Evolutionary conservation across 495 filamentous ascomycete genomes (phyloP), one percentile per base, ranked within the genome.

Genomic region (Clavariopsis aquatica): DNA sequence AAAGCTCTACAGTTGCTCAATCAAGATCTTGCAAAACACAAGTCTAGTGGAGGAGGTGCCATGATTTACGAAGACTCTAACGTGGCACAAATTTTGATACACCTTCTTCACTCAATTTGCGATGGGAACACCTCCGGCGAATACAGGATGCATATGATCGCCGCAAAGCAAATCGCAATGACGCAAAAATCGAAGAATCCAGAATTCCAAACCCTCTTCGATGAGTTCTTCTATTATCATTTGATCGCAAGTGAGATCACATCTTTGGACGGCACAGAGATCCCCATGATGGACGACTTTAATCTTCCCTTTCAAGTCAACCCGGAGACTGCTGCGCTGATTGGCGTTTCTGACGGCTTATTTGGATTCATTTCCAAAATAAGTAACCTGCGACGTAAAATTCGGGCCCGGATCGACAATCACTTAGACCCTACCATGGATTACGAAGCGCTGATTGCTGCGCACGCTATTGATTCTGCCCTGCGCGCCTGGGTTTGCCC

Each of bases 191-290:
- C 71, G 1, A 56, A 51, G 12, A 71, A 72, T 46, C 61, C 63
- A 12, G 73, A 75, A 43, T 75, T 75, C 49, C 71, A 71, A 52
- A 85, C 86, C 64, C 96, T 96, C 72, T 89, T 96, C 66, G 83
- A 90, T 74, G 92, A 96, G 74, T 95, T 96, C 79, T 95, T 96
- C 78, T 88, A 91, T 74, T 96, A 95, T 69, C 90, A 95, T 76
- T 89, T 92, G 66, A 86, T 90, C 60, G 89, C 87, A 27, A 90
- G 90, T 71, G 87, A 92, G 41, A 80, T 96, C 55, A 91, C 93
- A 27, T 84, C 84, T 36, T 78, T 87, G 20, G 84, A 86, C 69
- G 77, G 80, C 19, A 81, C 78, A 1, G 77, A 82, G 13, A 77
- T 81, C 12, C 76, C 88, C 12, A 79, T 79, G 49, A 78, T 82